Evolutionary conservation across 768 basidiomycete species (phyloP), one percentile per base, ranked within the genome.

Genomic region (Suillus variegatus): DNA sequence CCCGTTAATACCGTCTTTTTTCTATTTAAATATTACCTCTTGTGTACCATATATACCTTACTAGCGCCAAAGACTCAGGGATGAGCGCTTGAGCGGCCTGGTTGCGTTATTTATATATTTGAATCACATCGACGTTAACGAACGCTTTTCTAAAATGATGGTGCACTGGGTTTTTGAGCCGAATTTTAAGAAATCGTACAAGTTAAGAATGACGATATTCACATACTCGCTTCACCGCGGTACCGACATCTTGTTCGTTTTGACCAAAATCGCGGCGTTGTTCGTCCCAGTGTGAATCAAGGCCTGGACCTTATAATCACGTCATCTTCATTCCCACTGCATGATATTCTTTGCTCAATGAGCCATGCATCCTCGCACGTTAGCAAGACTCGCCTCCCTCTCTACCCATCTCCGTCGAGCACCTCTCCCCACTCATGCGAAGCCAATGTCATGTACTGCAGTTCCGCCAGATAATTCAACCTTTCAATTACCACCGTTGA

Each of bases 281-380:
- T 54, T 54, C 52, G 18, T 18, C 4, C 20, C 8, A 3, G 16
- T 20, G 52, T 32, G 52, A 54, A 32, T 32, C 32, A 32, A 32
- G 6, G 36, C 10, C 36, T 38, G 36, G 10, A 38, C 36, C 10
- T 38, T 38, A 10, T 38, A 38, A 10, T 38, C 5, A 38, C 36
- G 57, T 46, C 61, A 63, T 41, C 22, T 35, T 12, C 32, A 57
- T 62, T 66, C 63, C 65, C 63, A 66, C 65, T 20, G 51, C 22
- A 41, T 65, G 63, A 56, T 65, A 60, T 43, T 60, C 25, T 40
- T 52, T 44, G 47, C 44, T 38, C 40, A 22, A 64, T 51, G 36
- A 43, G 63, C 61, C 49, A 69, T 58, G 68, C 41, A 66, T 61
- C 71, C 62, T 65, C 64, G 63, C 66, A 56, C 63, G 20, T 57